These are phyloP conservation scores for Taphrina confusa DNA, from an alignment of 1,139 yeast genomes.

Conservation along the genomic window DNA sequence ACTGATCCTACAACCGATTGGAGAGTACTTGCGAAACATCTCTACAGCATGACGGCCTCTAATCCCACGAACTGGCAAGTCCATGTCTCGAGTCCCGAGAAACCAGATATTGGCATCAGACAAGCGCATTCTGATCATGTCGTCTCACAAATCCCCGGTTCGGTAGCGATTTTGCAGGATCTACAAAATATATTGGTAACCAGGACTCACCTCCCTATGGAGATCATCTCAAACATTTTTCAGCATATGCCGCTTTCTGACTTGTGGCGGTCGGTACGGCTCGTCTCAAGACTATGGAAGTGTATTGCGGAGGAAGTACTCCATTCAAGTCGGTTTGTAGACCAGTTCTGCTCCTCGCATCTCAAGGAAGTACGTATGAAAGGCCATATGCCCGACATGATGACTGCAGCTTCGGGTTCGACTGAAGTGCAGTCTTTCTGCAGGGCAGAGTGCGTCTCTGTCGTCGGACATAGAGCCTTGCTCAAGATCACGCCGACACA, in stretches of 20 bases:
- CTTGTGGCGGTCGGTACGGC: neutral
- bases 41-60: no score
- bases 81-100: no score
- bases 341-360: neutral
- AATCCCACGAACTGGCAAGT: no score
- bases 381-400: neutral
- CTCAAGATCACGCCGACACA: neutral
- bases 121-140: no score
- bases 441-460: neutral
- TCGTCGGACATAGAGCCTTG: neutral
- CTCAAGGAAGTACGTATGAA: constrained; percentile 1
- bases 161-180: no score
- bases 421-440: neutral
- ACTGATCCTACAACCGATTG: no score
- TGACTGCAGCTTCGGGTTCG: neutral
- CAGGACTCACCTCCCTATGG: no score
- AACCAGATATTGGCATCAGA: no score
- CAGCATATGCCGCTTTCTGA: neutral
- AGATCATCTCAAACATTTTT: no score
- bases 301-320: neutral
- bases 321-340: neutral
- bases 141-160: no score
- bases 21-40: no score
- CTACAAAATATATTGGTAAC: no score
- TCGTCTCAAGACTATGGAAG: constrained; percentile 5